Evolutionary conservation across 305 asterid genomes (phyloP).

Genomic region (Nicotiana rustica): DNA sequence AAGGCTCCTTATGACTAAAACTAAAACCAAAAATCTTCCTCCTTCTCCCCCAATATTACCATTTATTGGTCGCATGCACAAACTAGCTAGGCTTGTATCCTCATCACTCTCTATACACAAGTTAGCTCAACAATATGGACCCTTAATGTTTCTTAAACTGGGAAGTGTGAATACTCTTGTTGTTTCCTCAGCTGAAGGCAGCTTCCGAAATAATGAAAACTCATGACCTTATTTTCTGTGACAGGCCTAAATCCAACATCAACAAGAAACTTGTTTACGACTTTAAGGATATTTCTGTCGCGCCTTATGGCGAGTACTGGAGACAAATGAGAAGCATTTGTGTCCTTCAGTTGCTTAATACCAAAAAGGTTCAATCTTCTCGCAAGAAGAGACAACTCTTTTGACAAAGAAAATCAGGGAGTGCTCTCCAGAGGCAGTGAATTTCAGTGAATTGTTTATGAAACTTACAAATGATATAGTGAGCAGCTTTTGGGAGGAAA

Average conservation of each 20-base stretch:
- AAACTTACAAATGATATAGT: constrained; percentile 48
- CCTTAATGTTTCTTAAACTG: constrained; percentile 57
- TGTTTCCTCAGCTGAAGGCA: constrained; percentile 56
- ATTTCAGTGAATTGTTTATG: constrained; percentile 48
- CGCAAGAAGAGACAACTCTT: constrained; percentile 40
- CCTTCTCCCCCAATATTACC: constrained; percentile 62
- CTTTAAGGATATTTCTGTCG: constrained; percentile 41
- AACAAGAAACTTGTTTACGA: constrained; percentile 46
- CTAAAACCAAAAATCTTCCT: constrained; percentile 38
- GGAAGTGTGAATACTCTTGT: constrained; percentile 50
- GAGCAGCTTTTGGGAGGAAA: constrained; percentile 55
- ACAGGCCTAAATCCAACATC: constrained; percentile 49
- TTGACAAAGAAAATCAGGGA: constrained; percentile 40
- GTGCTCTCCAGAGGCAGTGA: constrained; percentile 30
- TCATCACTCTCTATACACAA: constrained; percentile 54
- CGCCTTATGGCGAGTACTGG: constrained; percentile 54
- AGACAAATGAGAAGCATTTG: constrained; percentile 45
- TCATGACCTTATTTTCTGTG: constrained; percentile 53
- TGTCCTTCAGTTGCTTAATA: constrained; percentile 50
- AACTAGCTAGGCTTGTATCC: constrained; percentile 53
- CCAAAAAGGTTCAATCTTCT: constrained; percentile 44
- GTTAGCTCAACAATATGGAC: constrained; percentile 52
- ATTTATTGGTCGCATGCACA: constrained; percentile 61
- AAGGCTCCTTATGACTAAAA: constrained; percentile 30
- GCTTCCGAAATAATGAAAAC: constrained; percentile 66